Evolutionary conservation across 805 yeast species (phyloP).

Genomic region (Scheffersomyces lignosus): DNA sequence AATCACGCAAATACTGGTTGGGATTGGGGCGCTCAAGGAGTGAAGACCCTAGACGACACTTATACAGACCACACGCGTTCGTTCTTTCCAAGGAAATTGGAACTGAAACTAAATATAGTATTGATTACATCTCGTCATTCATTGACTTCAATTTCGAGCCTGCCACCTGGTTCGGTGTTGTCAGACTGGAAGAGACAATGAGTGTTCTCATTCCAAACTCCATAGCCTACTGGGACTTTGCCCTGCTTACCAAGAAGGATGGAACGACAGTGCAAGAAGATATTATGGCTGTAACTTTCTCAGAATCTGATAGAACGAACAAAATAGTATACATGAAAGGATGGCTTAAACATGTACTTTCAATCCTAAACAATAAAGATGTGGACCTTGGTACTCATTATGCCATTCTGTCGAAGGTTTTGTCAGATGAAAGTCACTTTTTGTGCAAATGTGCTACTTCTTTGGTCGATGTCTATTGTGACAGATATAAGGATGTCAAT

Average conservation of each 20-base stretch:
- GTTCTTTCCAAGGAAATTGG: conserved; percentile 11
- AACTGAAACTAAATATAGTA: conserved; percentile 10
- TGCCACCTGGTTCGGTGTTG: no score
- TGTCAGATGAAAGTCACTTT: neutral
- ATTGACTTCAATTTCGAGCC: conserved; percentile 37
- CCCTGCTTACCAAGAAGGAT: conserved; percentile 1
- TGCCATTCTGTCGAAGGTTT: neutral
- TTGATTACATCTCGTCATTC: conserved; percentile 26
- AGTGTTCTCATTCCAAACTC: conserved; percentile 35
- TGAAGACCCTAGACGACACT: no score
- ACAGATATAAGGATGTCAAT: no score
- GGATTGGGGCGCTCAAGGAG: no score
- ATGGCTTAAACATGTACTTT: conserved; percentile 10
- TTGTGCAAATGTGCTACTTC: neutral
- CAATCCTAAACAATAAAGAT: neutral
- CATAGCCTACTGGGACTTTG: conserved; percentile 25
- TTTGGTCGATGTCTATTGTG: neutral
- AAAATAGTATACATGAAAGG: conserved; percentile 28
- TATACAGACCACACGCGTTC: conserved; percentile 16
- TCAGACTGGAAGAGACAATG: no score
- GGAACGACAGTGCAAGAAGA: conserved; percentile 16
- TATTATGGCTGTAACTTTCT: conserved; percentile 25
- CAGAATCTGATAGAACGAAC: conserved; percentile 29
- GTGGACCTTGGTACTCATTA: neutral
- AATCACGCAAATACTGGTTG: no score